These are phyloP conservation scores for Linum lewisii DNA, from an alignment of 345 rosid species.

Conservation along the genomic window DNA sequence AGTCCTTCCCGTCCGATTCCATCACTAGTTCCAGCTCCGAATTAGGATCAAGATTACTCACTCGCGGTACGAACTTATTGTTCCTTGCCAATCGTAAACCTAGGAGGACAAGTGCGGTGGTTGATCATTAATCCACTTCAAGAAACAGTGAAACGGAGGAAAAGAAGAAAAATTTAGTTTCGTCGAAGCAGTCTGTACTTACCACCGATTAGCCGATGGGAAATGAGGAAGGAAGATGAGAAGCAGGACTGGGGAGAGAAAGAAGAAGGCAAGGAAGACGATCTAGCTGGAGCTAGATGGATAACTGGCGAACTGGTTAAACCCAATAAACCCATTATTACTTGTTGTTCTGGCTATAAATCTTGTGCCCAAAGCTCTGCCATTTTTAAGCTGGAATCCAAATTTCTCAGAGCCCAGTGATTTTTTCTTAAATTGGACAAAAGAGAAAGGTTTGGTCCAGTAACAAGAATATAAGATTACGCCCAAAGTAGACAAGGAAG, in stretches of 20 bases:
- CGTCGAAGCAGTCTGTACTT: too few relatives aligned
- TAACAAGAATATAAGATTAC: too few relatives aligned
- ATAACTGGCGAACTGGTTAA: not conserved
- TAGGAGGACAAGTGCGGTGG: not conserved
- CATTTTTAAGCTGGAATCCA: too few relatives aligned
- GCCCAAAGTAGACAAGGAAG: too few relatives aligned
- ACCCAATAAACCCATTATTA: slow-evolving; percentile 10
- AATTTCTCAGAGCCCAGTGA: too few relatives aligned
- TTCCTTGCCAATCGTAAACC: slow-evolving; percentile 21
- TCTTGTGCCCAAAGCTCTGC: too few relatives aligned
- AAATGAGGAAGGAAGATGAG: not conserved
- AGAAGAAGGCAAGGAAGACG: not conserved
- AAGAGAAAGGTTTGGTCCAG: too few relatives aligned
- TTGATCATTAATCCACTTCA: too few relatives aligned
- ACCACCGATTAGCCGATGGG: slow-evolving; percentile 9
- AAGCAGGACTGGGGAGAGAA: not conserved
- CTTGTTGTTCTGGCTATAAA: too few relatives aligned
- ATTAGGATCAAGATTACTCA: slow-evolving; percentile 18
- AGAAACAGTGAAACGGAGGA: too few relatives aligned
- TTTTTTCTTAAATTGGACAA: too few relatives aligned
- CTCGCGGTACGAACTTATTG: slow-evolving; percentile 15
- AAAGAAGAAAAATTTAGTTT: not conserved
- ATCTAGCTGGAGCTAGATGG: not conserved
- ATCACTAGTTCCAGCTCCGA: slow-evolving; percentile 25
- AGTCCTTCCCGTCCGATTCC: slow-evolving; percentile 31